phyloP scores from a whole-genome alignment of 1,284 basidiomycete species.

The Ganoderma leucocontextum region DNA sequence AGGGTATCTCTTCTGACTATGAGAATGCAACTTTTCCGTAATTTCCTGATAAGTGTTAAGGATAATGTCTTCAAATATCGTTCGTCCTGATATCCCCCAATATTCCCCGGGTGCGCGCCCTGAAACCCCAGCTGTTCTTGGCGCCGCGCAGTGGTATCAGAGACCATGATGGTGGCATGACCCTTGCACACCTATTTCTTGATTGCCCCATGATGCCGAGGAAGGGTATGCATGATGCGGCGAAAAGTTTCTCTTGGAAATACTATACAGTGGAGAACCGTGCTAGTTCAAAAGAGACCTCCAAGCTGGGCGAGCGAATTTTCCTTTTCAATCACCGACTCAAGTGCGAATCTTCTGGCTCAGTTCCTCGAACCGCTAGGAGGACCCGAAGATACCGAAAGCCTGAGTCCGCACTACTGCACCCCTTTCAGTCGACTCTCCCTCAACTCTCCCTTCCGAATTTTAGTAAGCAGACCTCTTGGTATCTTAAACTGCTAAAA shows the following conservation, averaged over 20 bases:
- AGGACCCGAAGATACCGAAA: not conserved
- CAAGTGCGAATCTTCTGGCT: not conserved
- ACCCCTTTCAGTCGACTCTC: not conserved
- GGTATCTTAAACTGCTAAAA: not conserved
- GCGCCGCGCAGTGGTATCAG: not conserved
- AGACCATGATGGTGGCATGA: not conserved
- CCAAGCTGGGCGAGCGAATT: not conserved
- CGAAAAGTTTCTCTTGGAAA: not conserved
- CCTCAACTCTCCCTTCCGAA: not conserved
- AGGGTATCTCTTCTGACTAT: not conserved
- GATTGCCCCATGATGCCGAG: not conserved
- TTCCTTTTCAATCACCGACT: not conserved
- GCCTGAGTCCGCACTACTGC: not conserved
- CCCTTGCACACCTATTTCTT: not conserved
- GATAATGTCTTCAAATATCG: too few species aligned
- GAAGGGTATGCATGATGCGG: not conserved
- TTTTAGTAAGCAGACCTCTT: not conserved
- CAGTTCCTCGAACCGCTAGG: not conserved
- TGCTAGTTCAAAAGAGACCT: not conserved
- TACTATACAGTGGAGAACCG: not conserved
- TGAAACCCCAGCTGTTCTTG: not conserved
- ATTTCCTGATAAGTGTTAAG: not conserved
- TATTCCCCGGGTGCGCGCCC: not conserved
- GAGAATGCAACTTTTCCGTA: not conserved
- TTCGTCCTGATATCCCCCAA: not conserved